A percentile compares a stretch with the other conserved stretches of the same genome.
phyloP scores from a whole-genome alignment of 1,284 basidiomycete genomes.

The Ustilago sp. region DNA sequence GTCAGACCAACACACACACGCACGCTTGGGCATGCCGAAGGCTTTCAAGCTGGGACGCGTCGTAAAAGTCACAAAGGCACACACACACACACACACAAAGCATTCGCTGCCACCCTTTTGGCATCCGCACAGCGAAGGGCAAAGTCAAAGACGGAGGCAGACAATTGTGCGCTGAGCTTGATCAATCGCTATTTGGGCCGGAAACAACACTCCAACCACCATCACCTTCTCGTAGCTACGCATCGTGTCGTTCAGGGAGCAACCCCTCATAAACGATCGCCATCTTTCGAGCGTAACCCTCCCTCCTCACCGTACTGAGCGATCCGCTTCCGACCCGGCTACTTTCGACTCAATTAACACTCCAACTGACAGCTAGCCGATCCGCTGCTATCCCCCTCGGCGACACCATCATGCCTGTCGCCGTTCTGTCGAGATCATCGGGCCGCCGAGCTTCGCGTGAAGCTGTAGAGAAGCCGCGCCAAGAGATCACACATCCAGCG shows the following conservation, averaged over 20 bases:
- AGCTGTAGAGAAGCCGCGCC: constrained; percentile 26
- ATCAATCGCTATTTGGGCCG: neutral
- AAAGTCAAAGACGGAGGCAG: neutral
- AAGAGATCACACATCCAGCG: constrained; percentile 30
- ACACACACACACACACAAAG: constrained; percentile 7
- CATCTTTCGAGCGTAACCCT: neutral
- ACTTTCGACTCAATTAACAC: too few species aligned
- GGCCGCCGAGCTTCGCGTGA: constrained; percentile 22
- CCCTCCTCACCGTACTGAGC: neutral
- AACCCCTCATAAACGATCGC: neutral
- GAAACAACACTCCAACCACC: constrained; percentile 2
- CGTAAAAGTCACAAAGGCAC: neutral
- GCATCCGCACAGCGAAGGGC: neutral
- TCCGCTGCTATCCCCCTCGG: neutral
- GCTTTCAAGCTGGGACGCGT: constrained; percentile 8
- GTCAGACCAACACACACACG: constrained; percentile 32
- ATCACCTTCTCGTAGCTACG: neutral
- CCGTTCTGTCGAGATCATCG: constrained; percentile 43
- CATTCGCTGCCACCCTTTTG: neutral
- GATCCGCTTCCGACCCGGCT: neutral
- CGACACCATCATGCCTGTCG: constrained; percentile 44
- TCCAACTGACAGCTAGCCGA: neutral
- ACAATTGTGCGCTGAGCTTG: neutral
- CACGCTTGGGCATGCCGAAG: too few species aligned
- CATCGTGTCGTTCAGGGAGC: neutral